A percentile compares a stretch with the other conserved stretches of the same genome.
Conservation (phyloP, 305 asterid species). For the Fraxinus sp. region DNA sequence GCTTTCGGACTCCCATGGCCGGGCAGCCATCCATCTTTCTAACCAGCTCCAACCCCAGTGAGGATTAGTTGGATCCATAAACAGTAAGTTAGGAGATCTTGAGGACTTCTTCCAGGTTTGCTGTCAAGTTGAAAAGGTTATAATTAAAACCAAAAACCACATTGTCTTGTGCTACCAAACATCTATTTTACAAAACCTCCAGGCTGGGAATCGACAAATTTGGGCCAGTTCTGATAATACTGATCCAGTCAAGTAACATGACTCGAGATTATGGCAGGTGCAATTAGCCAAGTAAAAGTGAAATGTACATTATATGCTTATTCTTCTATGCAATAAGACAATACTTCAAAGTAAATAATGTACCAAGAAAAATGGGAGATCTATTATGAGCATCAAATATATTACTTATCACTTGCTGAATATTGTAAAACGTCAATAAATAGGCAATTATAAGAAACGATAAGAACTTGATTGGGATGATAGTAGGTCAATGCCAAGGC, state of each 20-base stretch:
- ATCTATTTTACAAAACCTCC: background rate
- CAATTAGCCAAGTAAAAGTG: background rate
- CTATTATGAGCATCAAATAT: background rate
- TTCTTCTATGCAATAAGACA: background rate
- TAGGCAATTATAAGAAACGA: background rate
- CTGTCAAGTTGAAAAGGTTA: conserved; percentile 41
- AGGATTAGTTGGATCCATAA: conserved; percentile 95
- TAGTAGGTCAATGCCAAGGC: background rate
- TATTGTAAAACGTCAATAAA: background rate
- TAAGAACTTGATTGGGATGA: background rate
- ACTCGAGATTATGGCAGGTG: background rate
- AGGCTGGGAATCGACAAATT: background rate
- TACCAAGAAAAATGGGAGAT: background rate
- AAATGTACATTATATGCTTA: background rate
- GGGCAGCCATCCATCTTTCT: conserved; percentile 87
- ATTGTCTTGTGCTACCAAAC: background rate
- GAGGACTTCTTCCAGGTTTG: conserved; percentile 88
- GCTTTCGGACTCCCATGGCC: conserved; percentile 56
- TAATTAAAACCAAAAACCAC: background rate
- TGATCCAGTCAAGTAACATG: background rate
- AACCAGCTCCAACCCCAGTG: conserved; percentile 99
- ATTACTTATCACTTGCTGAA: background rate
- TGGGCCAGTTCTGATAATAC: background rate
- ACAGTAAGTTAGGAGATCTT: conserved; percentile 62
- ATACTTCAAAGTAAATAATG: background rate